phyloP scores from a whole-genome alignment of 2,329 filamentous ascomycete genomes.

The Delphinella strobiligena region DNA sequence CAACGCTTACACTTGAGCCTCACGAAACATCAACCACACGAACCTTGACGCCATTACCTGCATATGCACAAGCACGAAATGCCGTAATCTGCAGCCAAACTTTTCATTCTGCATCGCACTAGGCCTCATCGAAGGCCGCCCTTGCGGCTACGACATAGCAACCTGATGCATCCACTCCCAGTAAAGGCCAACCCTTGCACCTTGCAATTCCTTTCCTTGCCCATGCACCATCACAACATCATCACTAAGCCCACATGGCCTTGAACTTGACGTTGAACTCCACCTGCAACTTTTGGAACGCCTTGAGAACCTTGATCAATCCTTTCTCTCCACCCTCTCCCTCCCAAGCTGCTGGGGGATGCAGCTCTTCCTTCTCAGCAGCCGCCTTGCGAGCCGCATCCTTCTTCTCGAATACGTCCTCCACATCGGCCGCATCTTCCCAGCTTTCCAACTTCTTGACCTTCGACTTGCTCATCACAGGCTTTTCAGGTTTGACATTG shows the following conservation, averaged over 20 bases:
- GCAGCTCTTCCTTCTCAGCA: conserved; percentile 13
- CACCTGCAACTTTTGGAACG: conserved; percentile 44
- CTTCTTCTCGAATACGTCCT: conserved; percentile 20
- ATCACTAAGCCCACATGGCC: conserved; percentile 44
- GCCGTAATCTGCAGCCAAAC: too few species aligned
- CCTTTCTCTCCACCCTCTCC: conserved; percentile 31
- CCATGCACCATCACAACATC: neutral
- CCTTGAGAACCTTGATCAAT: conserved; percentile 45
- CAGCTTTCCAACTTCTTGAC: conserved; percentile 31
- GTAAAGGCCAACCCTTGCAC: neutral
- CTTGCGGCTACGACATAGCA: neutral
- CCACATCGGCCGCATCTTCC: conserved; percentile 26
- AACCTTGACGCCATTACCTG: neutral
- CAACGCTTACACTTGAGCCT: too few species aligned
- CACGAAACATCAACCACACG: neutral
- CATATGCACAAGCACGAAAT: neutral
- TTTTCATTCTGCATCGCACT: neutral
- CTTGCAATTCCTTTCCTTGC: neutral
- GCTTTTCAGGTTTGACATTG: conserved; percentile 16
- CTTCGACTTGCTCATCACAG: conserved; percentile 20
- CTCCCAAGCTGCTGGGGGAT: conserved; percentile 23
- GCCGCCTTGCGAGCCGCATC: conserved; percentile 15
- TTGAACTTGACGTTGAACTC: conserved; percentile 55
- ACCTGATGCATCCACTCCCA: neutral
- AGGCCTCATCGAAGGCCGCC: neutral